These are phyloP conservation scores for Lophiostoma macrostomum DNA, from an alignment of 495 filamentous ascomycete genomes.

Conservation along the genomic window DNA sequence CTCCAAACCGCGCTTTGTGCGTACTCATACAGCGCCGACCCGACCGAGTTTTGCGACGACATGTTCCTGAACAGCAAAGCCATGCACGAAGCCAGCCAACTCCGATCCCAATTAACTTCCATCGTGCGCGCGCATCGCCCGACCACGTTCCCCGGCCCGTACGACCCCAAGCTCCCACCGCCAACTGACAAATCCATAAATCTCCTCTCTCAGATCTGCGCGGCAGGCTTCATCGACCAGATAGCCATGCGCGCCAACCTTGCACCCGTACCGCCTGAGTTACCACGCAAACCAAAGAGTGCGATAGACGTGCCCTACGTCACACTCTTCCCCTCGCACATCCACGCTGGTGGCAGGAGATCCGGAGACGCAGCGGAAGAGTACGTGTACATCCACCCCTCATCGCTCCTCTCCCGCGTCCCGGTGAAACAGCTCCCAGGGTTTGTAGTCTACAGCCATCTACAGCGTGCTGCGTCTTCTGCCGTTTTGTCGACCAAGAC, in stretches of 20 bases:
- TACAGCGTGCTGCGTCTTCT: slow-evolving; percentile 64
- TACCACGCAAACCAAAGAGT: slow-evolving; percentile 66
- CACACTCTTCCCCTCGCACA: slow-evolving; percentile 71
- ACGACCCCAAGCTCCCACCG: slow-evolving; percentile 58
- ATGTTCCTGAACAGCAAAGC: slow-evolving; percentile 85
- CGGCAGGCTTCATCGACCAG: slow-evolving; percentile 92
- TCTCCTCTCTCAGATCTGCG: slow-evolving; percentile 83
- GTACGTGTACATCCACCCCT: slow-evolving; percentile 81
- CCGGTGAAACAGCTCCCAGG: slow-evolving; percentile 72
- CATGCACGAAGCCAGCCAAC: slow-evolving; percentile 78
- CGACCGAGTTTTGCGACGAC: slow-evolving; percentile 67
- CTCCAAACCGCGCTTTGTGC: slow-evolving; percentile 78
- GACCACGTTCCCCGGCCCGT: slow-evolving; percentile 57
- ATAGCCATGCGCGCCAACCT: slow-evolving; percentile 91
- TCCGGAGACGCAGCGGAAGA: slow-evolving; percentile 43
- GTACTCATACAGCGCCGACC: slow-evolving; percentile 72
- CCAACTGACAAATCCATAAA: slow-evolving; percentile 71
- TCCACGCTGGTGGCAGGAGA: slow-evolving; percentile 27
- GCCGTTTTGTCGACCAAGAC: slow-evolving; percentile 47
- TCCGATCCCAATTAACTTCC: slow-evolving; percentile 75
- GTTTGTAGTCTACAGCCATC: slow-evolving; percentile 82
- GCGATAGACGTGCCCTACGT: slow-evolving; percentile 89
- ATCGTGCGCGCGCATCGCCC: slow-evolving; percentile 75
- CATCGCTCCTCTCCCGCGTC: slow-evolving; percentile 69
- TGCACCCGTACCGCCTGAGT: slow-evolving; percentile 67